Conservation (phyloP, 768 basidiomycete genomes). For the Suillus hirtellus region DNA sequence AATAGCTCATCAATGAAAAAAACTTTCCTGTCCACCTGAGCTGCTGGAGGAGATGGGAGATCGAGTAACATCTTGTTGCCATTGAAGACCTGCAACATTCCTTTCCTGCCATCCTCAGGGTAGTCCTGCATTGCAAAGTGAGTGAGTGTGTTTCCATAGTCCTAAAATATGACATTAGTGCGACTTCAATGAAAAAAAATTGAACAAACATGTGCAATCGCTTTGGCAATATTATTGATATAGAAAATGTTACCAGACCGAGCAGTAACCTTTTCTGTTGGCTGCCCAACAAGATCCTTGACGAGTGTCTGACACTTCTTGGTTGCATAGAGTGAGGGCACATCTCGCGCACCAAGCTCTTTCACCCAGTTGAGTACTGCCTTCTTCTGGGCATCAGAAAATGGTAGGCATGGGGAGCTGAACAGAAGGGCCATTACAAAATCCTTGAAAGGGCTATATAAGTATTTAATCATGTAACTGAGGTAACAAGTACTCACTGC, state of each 20-base stretch:
- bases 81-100: neutral
- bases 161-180: conserved; percentile 1
- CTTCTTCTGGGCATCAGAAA: conserved; percentile 29
- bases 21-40: no score
- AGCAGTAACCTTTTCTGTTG: conserved; percentile 17
- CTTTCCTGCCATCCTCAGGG: neutral
- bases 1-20: no score
- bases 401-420: conserved; percentile 27
- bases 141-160: conserved; percentile 3
- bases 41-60: no score
- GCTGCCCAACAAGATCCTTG: neutral
- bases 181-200: neutral
- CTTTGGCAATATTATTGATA: conserved; percentile 13
- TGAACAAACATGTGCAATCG: conserved; percentile 25
- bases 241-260: conserved; percentile 26
- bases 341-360: conserved; percentile 25
- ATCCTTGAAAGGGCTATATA: neutral
- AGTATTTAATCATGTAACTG: neutral
- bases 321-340: conserved; percentile 23
- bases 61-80: no score
- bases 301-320: conserved; percentile 8
- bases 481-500: neutral
- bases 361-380: conserved; percentile 30
- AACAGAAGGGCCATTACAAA: conserved; percentile 29
- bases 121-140: neutral